Conservation (phyloP, 2,329 filamentous ascomycete genomes). For the Aspergillus pseudoglaucus region DNA sequence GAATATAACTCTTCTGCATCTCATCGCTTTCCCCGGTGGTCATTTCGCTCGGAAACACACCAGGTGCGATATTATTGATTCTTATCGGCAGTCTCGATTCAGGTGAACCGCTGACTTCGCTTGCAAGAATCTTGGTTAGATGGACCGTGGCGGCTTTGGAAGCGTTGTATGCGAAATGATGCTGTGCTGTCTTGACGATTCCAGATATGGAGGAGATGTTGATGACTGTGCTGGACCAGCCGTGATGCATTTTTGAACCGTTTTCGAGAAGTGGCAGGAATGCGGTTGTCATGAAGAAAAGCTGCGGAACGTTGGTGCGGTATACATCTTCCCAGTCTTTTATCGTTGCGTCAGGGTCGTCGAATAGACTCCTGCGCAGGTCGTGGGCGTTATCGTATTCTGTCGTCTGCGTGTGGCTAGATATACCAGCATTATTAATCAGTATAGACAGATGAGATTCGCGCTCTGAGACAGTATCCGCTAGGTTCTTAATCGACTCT, state of each 20-base stretch:
- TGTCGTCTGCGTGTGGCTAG: conserved; percentile 50
- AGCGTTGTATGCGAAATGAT: conserved; percentile 71
- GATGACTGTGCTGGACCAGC: conserved; percentile 56
- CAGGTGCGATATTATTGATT: conserved; percentile 62
- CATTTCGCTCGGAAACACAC: conserved; percentile 65
- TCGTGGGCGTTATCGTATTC: conserved; percentile 47
- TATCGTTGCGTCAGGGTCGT: conserved; percentile 52
- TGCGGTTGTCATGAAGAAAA: conserved; percentile 69
- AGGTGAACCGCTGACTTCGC: conserved; percentile 54
- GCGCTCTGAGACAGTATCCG: conserved; percentile 52
- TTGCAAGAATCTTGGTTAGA: conserved; percentile 63
- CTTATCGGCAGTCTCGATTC: conserved; percentile 45
- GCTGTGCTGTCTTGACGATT: conserved; percentile 65
- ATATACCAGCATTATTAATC: conserved; percentile 64
- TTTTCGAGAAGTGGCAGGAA: conserved; percentile 64
- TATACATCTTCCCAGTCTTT: conserved; percentile 68
- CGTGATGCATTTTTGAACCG: conserved; percentile 56
- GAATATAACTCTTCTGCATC: conserved; percentile 55
- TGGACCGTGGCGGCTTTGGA: conserved; percentile 71
- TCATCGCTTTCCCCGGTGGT: conserved; percentile 53
- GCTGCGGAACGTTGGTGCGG: conserved; percentile 66
- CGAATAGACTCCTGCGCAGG: conserved; percentile 57
- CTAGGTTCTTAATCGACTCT: conserved; percentile 51
- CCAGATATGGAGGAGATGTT: conserved; percentile 69
- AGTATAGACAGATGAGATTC: conserved; percentile 63